phyloP scores from a whole-genome alignment of 345 rosid species.

The Gossypium bickii region DNA sequence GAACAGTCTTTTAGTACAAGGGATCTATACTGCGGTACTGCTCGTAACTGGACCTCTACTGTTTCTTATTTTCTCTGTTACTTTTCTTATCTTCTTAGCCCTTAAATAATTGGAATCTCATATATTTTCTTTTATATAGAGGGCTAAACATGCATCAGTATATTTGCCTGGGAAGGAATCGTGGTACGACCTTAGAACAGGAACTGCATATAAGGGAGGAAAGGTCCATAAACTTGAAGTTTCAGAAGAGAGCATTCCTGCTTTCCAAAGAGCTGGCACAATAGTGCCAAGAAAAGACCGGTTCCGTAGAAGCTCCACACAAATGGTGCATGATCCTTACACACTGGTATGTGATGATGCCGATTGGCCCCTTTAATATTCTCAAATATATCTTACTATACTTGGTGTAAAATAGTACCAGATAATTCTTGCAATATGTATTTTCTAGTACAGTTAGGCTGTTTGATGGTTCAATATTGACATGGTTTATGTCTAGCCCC shows the following conservation, averaged over 20 bases:
- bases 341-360: constrained; percentile 59
- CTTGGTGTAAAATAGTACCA: background rate
- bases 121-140: constrained; percentile 35
- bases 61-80: background rate
- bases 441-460: background rate
- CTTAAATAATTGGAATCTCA: background rate
- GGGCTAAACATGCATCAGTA: constrained; percentile 62
- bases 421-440: background rate
- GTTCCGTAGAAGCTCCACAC: constrained; percentile 85
- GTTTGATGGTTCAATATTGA: background rate
- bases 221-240: constrained; percentile 64
- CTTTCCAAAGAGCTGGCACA: constrained; percentile 96
- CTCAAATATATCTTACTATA: background rate
- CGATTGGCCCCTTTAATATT: background rate
- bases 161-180: constrained; percentile 87
- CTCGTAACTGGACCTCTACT: background rate
- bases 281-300: constrained; percentile 90
- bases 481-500: background rate
- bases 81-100: background rate
- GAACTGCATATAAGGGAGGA: constrained; percentile 61
- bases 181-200: constrained; percentile 87
- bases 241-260: constrained; percentile 82
- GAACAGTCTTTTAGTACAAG: constrained; percentile 83
- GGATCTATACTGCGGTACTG: constrained; percentile 78
- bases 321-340: constrained; percentile 92